Conservation (phyloP, 2,329 filamentous ascomycete species). For the Blastomyces parvus region DNA sequence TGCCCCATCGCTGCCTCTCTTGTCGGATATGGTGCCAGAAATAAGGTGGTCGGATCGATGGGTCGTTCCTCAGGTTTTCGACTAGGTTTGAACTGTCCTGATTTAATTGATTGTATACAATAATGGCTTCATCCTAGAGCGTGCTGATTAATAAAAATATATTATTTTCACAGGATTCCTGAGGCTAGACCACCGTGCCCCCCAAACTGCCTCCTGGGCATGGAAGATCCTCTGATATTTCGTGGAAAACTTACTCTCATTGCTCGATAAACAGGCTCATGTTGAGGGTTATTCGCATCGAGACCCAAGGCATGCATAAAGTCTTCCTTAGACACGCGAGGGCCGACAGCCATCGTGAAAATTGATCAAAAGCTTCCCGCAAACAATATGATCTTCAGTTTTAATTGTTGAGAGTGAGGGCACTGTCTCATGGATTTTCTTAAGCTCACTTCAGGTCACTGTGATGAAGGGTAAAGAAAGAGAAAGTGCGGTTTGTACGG, state of each 20-base stretch:
- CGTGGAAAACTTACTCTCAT: conserved; percentile 32
- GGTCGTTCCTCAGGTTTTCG: conserved; percentile 32
- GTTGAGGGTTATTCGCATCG: conserved; percentile 32
- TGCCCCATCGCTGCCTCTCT: conserved; percentile 34
- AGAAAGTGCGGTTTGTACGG: conserved; percentile 6
- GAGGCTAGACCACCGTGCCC: not conserved
- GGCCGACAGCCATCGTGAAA: conserved; percentile 30
- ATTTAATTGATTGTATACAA: conserved; percentile 35
- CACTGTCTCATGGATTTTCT: not conserved
- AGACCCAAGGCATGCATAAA: conserved; percentile 39
- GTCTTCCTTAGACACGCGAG: conserved; percentile 38
- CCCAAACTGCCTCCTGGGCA: not conserved
- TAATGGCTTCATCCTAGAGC: conserved; percentile 37
- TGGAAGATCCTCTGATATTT: not conserved
- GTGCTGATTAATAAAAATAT: not conserved
- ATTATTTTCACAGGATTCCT: not conserved
- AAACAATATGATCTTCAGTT: not conserved
- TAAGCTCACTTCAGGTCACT: not conserved
- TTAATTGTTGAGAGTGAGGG: not conserved
- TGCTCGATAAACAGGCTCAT: conserved; percentile 37
- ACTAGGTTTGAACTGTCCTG: conserved; percentile 33
- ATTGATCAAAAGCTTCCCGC: conserved; percentile 1
- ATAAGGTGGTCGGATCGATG: conserved; percentile 32
- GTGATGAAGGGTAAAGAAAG: not conserved
- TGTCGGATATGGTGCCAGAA: conserved; percentile 41